phyloP scores from a whole-genome alignment of 1,284 basidiomycete species.

The Moesziomyces sp. region DNA sequence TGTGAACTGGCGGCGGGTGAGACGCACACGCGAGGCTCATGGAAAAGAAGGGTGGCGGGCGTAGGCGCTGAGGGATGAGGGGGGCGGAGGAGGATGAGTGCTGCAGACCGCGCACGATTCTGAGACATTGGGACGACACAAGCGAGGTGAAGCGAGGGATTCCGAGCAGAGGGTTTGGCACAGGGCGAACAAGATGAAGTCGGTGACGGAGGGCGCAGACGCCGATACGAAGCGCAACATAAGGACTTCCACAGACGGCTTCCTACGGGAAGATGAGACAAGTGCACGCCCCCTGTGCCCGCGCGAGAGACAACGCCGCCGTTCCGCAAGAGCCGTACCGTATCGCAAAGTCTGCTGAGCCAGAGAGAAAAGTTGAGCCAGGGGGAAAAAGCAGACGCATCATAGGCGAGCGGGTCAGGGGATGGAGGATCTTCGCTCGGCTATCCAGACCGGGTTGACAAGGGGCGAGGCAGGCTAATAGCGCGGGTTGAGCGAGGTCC shows the following conservation, averaged over 20 bases:
- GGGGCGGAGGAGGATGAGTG: not conserved
- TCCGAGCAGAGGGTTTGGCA: not conserved
- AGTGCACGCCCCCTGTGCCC: not conserved
- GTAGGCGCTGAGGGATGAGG: not conserved
- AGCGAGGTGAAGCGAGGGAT: not conserved
- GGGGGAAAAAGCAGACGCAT: not conserved
- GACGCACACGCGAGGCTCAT: conserved; percentile 5
- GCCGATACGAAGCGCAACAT: not conserved
- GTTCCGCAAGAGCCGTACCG: too few relatives aligned
- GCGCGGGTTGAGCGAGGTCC: not conserved
- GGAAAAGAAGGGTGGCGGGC: not conserved
- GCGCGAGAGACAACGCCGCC: too few relatives aligned
- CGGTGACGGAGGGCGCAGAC: not conserved
- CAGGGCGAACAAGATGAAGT: not conserved
- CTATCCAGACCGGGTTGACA: conserved; percentile 2
- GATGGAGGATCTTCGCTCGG: conserved; percentile 31
- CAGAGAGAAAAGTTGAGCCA: not conserved
- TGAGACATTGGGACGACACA: not conserved
- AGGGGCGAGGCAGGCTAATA: not conserved
- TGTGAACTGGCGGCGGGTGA: not conserved
- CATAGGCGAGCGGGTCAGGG: not conserved
- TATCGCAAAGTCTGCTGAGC: too few relatives aligned
- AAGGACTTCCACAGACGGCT: too few relatives aligned
- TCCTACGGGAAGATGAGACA: too few relatives aligned
- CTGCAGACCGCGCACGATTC: not conserved